Evolutionary conservation across 257 asterid genomes (phyloP).

Genomic region (Solanum megistacrolobum): DNA sequence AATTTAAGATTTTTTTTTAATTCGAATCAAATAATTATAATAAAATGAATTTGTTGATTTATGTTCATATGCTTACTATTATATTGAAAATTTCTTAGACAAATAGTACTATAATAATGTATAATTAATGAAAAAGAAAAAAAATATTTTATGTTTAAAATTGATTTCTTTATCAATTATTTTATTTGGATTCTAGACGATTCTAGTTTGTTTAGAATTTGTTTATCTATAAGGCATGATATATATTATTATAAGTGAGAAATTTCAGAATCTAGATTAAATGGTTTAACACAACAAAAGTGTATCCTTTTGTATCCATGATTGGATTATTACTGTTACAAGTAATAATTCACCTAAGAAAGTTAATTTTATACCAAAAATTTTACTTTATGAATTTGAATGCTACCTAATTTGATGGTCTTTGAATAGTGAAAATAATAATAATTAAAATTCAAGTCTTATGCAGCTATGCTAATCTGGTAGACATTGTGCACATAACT

Average conservation of each 20-base stretch:
- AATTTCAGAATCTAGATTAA: not conserved
- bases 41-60: not conserved
- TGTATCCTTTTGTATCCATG: not conserved
- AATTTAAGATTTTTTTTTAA: not conserved
- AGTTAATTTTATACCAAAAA: not conserved
- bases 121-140: not conserved
- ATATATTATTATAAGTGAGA: not conserved
- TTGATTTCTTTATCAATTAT: not conserved
- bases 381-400: not conserved
- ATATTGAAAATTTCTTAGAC: not conserved
- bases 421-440: not conserved
- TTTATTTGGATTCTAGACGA: not conserved
- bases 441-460: not conserved
- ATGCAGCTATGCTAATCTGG: not conserved
- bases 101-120: not conserved
- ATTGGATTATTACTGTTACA: not conserved
- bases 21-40: not conserved
- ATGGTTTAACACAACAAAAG: not conserved
- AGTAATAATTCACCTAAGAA: not conserved
- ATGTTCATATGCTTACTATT: not conserved
- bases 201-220: no score
- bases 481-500: not conserved
- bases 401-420: not conserved
- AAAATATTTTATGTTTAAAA: not conserved
- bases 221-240: not conserved